phyloP scores from a whole-genome alignment of 352 stramenopile genomes.

The Globisporangium paddicum region DNA sequence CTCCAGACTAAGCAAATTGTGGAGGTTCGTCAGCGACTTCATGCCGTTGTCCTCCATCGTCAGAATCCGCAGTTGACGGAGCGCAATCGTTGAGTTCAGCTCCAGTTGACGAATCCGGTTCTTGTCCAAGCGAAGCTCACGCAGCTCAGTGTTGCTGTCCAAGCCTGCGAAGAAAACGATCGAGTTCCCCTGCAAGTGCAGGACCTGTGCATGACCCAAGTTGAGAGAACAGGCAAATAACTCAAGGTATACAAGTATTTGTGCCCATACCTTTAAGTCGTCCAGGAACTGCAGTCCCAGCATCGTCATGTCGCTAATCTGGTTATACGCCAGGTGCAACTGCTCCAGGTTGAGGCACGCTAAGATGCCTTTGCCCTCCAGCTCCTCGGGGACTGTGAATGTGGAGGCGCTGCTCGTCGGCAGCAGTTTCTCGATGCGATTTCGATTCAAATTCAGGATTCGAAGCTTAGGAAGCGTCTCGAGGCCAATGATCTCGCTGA shows the following conservation, averaged over 20 bases:
- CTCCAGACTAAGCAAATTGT: conserved; percentile 63
- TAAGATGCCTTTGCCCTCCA: conserved; percentile 48
- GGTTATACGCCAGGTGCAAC: conserved; percentile 73
- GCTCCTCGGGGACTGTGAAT: conserved; percentile 24
- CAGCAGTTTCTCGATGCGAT: conserved; percentile 61
- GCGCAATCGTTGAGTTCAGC: conserved; percentile 30
- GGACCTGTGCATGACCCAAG: conserved; percentile 23
- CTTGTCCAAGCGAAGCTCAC: conserved; percentile 73
- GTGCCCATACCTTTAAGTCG: conserved; percentile 49
- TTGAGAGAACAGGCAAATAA: not conserved
- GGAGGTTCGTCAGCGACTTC: conserved; percentile 62
- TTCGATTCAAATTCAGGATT: conserved; percentile 69
- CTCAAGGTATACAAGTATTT: not conserved
- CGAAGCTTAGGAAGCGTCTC: conserved; percentile 56
- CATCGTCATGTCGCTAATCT: conserved; percentile 67
- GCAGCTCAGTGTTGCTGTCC: conserved; percentile 50
- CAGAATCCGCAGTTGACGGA: conserved; percentile 53
- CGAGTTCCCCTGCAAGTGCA: conserved; percentile 78
- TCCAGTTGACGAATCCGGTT: conserved; percentile 85
- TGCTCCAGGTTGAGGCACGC: conserved; percentile 63
- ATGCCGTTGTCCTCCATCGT: conserved; percentile 81
- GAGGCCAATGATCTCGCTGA: conserved; percentile 66
- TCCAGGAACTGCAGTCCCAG: conserved; percentile 67
- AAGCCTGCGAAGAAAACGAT: conserved; percentile 67
- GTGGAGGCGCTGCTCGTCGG: conserved; percentile 15